These are phyloP conservation scores for Penicillium simplicissimum DNA, from an alignment of 495 filamentous ascomycete species.

Conservation along the genomic window DNA sequence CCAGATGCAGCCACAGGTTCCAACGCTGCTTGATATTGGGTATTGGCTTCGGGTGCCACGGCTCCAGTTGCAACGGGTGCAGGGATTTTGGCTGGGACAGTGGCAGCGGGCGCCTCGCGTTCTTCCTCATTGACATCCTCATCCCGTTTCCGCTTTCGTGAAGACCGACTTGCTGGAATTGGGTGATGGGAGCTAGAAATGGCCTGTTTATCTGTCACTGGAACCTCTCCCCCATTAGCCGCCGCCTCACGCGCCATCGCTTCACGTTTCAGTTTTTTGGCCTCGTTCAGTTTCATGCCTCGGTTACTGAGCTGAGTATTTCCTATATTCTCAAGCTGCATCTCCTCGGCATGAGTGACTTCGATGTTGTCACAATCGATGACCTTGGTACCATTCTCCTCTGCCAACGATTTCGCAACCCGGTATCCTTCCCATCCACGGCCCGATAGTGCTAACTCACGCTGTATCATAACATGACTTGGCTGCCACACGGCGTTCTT, in stretches of 20 bases:
- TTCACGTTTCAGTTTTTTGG: conserved; percentile 87
- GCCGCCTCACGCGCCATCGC: conserved; percentile 64
- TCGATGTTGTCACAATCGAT: conserved; percentile 54
- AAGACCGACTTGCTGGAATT: conserved; percentile 25
- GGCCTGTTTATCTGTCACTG: conserved; percentile 3
- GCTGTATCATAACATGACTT: conserved; percentile 92
- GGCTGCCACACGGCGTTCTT: conserved; percentile 97
- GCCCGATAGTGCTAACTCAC: conserved; percentile 74
- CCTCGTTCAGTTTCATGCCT: conserved; percentile 89
- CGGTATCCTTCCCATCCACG: conserved; percentile 78
- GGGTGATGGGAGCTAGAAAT: conserved; percentile 15
- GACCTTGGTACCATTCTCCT: conserved; percentile 67
- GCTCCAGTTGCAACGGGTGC: conserved; percentile 1
- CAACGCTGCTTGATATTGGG: neutral
- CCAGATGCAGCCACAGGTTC: neutral
- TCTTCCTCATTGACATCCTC: conserved; percentile 14
- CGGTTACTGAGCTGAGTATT: conserved; percentile 67
- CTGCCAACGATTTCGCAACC: conserved; percentile 65
- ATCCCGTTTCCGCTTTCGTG: conserved; percentile 32
- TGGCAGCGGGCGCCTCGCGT: neutral
- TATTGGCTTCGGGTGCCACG: neutral
- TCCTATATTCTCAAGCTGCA: conserved; percentile 40
- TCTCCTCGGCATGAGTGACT: conserved; percentile 51
- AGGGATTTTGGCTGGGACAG: conserved; percentile 4
- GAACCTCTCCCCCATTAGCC: conserved; percentile 36